phyloP scores from a whole-genome alignment of 2,329 filamentous ascomycete species.

The Aspergillus novofumigatus region DNA sequence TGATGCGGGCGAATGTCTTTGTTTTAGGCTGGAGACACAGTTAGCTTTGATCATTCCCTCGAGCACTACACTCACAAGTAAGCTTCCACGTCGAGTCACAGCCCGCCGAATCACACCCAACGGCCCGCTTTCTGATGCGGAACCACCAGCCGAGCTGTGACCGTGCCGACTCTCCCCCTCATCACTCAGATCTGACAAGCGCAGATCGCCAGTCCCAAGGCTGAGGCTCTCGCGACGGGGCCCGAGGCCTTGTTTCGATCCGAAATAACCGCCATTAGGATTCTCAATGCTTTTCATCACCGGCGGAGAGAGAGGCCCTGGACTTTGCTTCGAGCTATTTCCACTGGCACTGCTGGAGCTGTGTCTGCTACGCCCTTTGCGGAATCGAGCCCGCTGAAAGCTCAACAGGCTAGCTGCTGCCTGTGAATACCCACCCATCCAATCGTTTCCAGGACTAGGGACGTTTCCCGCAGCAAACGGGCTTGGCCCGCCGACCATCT shows the following conservation, averaged over 20 bases:
- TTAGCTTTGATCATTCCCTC: slow-evolving; percentile 1
- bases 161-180: slow-evolving; percentile 58
- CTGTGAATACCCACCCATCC: slow-evolving; percentile 61
- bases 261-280: slow-evolving; percentile 52
- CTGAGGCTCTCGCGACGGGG: slow-evolving; percentile 83
- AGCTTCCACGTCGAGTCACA: slow-evolving; percentile 82
- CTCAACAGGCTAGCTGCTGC: slow-evolving; percentile 74
- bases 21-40: slow-evolving; percentile 70
- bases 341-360: slow-evolving; percentile 67
- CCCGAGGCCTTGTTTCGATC: slow-evolving; percentile 44
- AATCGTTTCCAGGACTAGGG: slow-evolving; percentile 56
- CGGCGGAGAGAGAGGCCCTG: slow-evolving; percentile 74
- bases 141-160: slow-evolving; percentile 29
- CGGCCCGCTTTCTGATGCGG: slow-evolving; percentile 51
- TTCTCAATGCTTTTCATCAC: slow-evolving; percentile 54
- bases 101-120: slow-evolving; percentile 75
- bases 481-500: slow-evolving; percentile 45
- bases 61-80: slow-evolving; percentile 61
- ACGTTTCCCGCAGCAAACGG: slow-evolving; percentile 45
- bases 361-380: slow-evolving; percentile 58
- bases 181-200: slow-evolving; percentile 75
- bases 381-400: slow-evolving; percentile 62
- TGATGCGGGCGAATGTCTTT: slow-evolving; percentile 89
- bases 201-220: slow-evolving; percentile 81
- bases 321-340: slow-evolving; percentile 64